Conservation (phyloP, 2,329 filamentous ascomycete species). For the Aspergillus costaricaensis region DNA sequence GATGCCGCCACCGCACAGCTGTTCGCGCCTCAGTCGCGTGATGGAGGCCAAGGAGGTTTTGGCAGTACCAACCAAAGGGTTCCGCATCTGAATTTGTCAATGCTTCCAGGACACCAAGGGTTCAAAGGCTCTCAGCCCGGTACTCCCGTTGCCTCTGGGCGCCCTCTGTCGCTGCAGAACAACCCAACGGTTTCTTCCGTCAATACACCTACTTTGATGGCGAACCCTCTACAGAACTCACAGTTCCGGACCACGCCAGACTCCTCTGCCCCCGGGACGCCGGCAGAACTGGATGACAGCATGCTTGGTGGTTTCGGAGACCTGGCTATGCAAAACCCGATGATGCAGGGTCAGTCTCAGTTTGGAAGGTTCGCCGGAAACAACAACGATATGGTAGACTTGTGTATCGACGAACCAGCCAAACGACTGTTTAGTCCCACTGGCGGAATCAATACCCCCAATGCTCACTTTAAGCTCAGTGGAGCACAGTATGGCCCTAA, state of each 20-base stretch:
- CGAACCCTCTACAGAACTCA: conserved; percentile 66
- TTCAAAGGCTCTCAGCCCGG: conserved; percentile 82
- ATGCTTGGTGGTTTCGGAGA: conserved; percentile 65
- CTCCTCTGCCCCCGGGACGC: conserved; percentile 69
- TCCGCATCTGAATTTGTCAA: conserved; percentile 78
- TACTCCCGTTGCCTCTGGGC: conserved; percentile 73
- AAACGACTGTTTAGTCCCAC: conserved; percentile 90
- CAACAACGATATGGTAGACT: conserved; percentile 58
- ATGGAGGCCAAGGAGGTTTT: conserved; percentile 65
- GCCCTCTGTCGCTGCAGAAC: conserved; percentile 74
- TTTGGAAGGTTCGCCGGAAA: conserved; percentile 47
- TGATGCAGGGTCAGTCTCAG: conserved; percentile 46
- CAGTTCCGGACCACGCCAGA: conserved; percentile 60
- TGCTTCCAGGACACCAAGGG: conserved; percentile 73
- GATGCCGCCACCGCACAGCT: conserved; percentile 41
- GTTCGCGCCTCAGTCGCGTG: conserved; percentile 65
- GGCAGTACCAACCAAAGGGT: conserved; percentile 56
- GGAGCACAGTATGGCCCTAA: conserved; percentile 74
- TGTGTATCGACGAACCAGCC: conserved; percentile 86
- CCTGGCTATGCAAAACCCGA: conserved; percentile 57
- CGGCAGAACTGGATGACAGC: conserved; percentile 73
- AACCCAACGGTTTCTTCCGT: conserved; percentile 97
- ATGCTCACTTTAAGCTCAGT: conserved; percentile 73
- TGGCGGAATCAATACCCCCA: conserved; percentile 66
- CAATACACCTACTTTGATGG: conserved; percentile 88